Percentiles rank a stretch among this genome's conserved stretches.
These are phyloP conservation scores for Neckera pumila DNA, from an alignment of 225 moss, liverwort and hornwort genomes.

Conservation along the genomic window DNA sequence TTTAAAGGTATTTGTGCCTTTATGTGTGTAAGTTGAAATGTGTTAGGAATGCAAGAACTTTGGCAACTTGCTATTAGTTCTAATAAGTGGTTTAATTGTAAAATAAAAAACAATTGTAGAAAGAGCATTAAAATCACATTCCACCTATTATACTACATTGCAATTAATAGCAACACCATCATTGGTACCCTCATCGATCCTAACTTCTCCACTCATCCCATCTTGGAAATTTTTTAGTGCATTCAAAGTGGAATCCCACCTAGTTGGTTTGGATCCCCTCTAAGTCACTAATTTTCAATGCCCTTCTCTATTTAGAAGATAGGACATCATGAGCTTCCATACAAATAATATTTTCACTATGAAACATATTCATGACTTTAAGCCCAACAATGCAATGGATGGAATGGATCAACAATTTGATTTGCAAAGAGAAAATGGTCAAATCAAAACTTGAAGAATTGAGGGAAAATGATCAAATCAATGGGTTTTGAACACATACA, in stretches of 20 bases:
- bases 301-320: background rate
- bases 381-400: background rate
- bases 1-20: no score
- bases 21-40: no score
- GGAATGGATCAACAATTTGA: background rate
- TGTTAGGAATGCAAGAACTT: no score
- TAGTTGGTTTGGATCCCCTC: background rate
- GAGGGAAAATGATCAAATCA: background rate
- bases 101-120: no score
- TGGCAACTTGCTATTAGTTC: no score
- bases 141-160: background rate
- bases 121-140: no score
- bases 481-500: background rate
- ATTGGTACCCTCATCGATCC: background rate
- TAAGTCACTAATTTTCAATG: background rate
- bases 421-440: background rate
- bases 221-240: background rate
- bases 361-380: background rate
- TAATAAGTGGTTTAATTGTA: no score
- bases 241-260: background rate
- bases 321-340: background rate
- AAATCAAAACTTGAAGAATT: background rate
- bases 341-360: background rate
- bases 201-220: background rate
- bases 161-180: background rate